Evolutionary conservation across 192 early-diverging fungal species (phyloP), one percentile per base, ranked within the genome.

Genomic region (Bifiguratus adelaidae): DNA sequence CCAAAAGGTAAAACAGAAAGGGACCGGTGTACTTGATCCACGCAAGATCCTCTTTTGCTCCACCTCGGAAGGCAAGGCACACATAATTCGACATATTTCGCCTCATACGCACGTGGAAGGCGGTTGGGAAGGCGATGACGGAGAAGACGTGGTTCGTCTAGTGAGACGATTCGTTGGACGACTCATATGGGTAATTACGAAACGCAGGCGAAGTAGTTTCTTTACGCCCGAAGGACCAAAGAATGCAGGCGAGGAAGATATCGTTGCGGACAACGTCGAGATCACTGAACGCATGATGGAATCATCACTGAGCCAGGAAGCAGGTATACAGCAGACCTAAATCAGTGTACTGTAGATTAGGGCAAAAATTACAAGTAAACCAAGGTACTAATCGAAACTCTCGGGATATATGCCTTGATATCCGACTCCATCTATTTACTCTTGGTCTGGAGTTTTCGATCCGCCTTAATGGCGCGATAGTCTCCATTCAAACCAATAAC

Each of bases 31-130:
- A 25, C 62, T 89, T 40, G 84, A 86, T 45, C 48, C 50, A 3
- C 74, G 78, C 28, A 77, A 80, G 33, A 50, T 87, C n/a, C 51
- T 85, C 7, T 82, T 80, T 55, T 86, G 82, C 63, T 69, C 73
- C 30, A 76, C 78, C 1, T 74, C 76, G 48, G 65, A 77, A 34
- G 83, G 80, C 1, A 76, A 81, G 21, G 56, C 65, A 13, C 81
- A 85, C 56, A 68, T 89, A 9, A 76, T 89, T 19, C 67, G 80
- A 32, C 81, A 82, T 55, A 49, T 89, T 27, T 73, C 79, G 24
- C 71, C 81, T 7, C 34, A 48, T 26, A 54, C 83, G 11, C 86
- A 89, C 59, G 59, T 85, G 27, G 86, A 89, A 49, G 70, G 72
- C 33, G 61, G 48, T 3, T 58, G 62, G 56, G 62, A 65, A 41